phyloP scores from a whole-genome alignment of 164 flowering plant genomes.

The Magnolia changhungtana region DNA sequence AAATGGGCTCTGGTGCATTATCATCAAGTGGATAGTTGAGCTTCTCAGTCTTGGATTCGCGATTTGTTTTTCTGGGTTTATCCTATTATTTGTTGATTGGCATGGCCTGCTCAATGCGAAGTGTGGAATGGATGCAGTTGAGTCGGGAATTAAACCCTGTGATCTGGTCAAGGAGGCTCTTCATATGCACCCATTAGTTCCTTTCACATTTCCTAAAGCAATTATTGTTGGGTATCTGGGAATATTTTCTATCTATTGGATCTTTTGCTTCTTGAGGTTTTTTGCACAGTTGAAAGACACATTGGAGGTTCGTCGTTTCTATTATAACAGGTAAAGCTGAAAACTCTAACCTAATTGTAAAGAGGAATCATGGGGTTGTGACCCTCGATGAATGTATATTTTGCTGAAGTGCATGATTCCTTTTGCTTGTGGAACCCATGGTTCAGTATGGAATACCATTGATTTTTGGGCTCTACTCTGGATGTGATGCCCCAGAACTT shows the following conservation, averaged over 20 bases:
- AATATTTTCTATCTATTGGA: slow-evolving; percentile 77
- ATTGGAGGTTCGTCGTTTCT: slow-evolving; percentile 73
- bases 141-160: slow-evolving; percentile 89
- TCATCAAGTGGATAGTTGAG: slow-evolving; percentile 91
- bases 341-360: slow-evolving; percentile 2
- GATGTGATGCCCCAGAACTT: too few relatives aligned
- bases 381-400: not conserved
- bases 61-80: slow-evolving; percentile 88
- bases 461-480: too few relatives aligned
- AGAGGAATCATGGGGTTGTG: not conserved
- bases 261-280: slow-evolving; percentile 84
- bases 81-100: slow-evolving; percentile 89
- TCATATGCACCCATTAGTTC: slow-evolving; percentile 78
- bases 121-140: slow-evolving; percentile 98
- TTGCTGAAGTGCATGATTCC: too few relatives aligned
- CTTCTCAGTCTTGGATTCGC: slow-evolving; percentile 78
- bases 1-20: slow-evolving; percentile 96
- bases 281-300: slow-evolving; percentile 78
- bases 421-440: too few relatives aligned
- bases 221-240: slow-evolving; percentile 86
- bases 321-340: slow-evolving; percentile 56
- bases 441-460: too few relatives aligned
- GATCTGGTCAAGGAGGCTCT: slow-evolving; percentile 89
- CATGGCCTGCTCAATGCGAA: slow-evolving; percentile 86
- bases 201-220: slow-evolving; percentile 68